Conservation (phyloP, 805 yeast genomes). For the Pichia nanzhaoensis region DNA sequence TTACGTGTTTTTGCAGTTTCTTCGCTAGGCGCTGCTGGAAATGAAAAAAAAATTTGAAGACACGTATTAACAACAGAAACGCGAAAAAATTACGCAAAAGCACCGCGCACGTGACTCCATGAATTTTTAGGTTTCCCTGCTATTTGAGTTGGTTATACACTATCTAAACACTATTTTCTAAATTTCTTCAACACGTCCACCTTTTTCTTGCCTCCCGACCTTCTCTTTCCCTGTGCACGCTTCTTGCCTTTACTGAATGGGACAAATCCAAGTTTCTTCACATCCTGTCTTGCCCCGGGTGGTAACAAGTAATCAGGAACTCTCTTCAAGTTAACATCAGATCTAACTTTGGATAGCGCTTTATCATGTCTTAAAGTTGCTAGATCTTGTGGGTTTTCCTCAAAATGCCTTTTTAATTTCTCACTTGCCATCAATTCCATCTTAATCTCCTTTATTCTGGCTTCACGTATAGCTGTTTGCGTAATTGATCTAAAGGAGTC, state of each 20-base stretch:
- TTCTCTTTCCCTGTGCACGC: conserved; percentile 28
- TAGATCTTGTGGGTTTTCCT: conserved; percentile 94
- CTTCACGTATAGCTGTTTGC: conserved; percentile 82
- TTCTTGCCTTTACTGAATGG: conserved; percentile 46
- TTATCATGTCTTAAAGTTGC: conserved; percentile 86
- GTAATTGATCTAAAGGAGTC: conserved; percentile 97
- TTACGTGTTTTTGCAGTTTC: too few species aligned
- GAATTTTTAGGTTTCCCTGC: background rate
- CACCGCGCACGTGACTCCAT: background rate
- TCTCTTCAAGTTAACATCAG: conserved; percentile 79
- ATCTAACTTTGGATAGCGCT: conserved; percentile 74
- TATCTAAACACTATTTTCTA: conserved; percentile 17
- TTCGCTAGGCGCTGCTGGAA: background rate
- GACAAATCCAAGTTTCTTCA: conserved; percentile 58
- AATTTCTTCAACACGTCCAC: conserved; percentile 47
- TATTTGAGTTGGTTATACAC: background rate
- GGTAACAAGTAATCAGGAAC: conserved; percentile 92
- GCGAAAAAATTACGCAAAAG: background rate
- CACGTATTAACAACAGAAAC: conserved; percentile 1
- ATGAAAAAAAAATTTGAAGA: background rate
- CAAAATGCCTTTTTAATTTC: conserved; percentile 87
- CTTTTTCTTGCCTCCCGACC: conserved; percentile 32
- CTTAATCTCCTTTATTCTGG: conserved; percentile 82
- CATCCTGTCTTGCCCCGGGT: conserved; percentile 55
- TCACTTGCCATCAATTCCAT: conserved; percentile 83